Conservation (phyloP, 768 basidiomycete genomes). For the Leucogyrophana mollusca region DNA sequence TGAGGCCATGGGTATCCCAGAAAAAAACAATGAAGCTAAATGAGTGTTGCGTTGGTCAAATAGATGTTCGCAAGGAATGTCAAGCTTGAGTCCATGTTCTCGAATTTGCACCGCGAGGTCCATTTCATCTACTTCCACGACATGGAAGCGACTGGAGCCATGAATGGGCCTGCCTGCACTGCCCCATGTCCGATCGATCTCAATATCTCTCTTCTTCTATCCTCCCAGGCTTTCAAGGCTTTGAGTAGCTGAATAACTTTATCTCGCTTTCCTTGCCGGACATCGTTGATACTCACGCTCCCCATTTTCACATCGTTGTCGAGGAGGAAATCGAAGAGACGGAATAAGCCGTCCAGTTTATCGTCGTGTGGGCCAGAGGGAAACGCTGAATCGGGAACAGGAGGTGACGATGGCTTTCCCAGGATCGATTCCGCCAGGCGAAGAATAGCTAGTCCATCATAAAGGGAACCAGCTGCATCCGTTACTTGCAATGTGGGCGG, state of each 20-base stretch:
- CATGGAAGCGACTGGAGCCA: slow-evolving; percentile 8
- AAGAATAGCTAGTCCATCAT: slow-evolving; percentile 74
- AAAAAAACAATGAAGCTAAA: slow-evolving; percentile 3
- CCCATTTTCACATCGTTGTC: slow-evolving; percentile 93
- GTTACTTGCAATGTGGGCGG: slow-evolving; percentile 60
- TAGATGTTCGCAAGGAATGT: slow-evolving; percentile 19
- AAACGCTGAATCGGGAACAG: slow-evolving; percentile 80
- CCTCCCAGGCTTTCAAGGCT: slow-evolving; percentile 79
- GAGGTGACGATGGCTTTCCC: slow-evolving; percentile 60
- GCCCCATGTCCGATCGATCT: slow-evolving; percentile 47
- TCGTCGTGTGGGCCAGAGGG: slow-evolving; percentile 66
- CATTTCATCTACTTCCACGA: slow-evolving; percentile 1
- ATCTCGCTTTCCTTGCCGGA: slow-evolving; percentile 76
- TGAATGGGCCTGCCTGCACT: slow-evolving; percentile 10
- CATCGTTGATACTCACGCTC: slow-evolving; percentile 90
- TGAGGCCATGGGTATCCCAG: slow-evolving; percentile 7
- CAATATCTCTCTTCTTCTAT: slow-evolving; percentile 60
- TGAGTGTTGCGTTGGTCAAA: neutral
- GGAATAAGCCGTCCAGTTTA: slow-evolving; percentile 83
- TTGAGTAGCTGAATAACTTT: slow-evolving; percentile 80
- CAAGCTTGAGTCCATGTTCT: slow-evolving; percentile 11
- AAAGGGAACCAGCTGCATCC: slow-evolving; percentile 42
- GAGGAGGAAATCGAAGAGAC: slow-evolving; percentile 87
- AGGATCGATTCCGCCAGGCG: slow-evolving; percentile 84
- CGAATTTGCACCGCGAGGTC: neutral